phyloP scores from a whole-genome alignment of 2,329 filamentous ascomycete species.

The Sphaceloma murrayae region DNA sequence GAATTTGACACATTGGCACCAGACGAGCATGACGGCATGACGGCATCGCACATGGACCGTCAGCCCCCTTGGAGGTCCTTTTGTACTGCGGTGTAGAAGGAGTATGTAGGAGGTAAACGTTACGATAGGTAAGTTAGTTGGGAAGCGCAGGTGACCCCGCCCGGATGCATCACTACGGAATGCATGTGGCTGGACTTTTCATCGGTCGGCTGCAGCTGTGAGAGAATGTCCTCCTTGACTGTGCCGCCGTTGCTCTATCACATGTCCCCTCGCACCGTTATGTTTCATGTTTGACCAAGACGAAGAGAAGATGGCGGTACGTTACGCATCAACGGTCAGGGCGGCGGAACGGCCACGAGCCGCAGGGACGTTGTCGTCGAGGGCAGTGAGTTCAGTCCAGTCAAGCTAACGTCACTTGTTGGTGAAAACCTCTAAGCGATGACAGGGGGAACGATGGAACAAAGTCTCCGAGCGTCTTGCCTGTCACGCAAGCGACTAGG shows the following conservation, averaged over 20 bases:
- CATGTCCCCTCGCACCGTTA: background rate
- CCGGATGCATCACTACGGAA: too few relatives aligned
- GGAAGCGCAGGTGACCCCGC: background rate
- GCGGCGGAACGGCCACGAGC: background rate
- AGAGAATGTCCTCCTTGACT: background rate
- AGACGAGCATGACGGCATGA: conserved; percentile 10
- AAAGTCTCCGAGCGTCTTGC: conserved; percentile 10
- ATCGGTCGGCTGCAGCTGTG: background rate
- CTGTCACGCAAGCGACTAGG: conserved; percentile 13
- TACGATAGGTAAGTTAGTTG: too few relatives aligned
- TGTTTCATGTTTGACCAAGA: background rate
- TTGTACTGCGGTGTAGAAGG: too few relatives aligned
- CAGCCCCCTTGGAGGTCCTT: too few relatives aligned
- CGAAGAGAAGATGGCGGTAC: too few relatives aligned
- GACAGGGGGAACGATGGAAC: conserved; percentile 41
- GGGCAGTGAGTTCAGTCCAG: too few relatives aligned
- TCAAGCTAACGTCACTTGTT: too few relatives aligned
- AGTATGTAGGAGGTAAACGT: too few relatives aligned
- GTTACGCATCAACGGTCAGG: background rate
- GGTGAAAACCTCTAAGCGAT: conserved; percentile 33
- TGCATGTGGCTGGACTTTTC: too few relatives aligned
- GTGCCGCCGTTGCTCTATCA: too few relatives aligned
- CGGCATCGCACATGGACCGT: too few relatives aligned
- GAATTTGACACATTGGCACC: conserved; percentile 8
- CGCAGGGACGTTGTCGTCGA: background rate